phyloP scores from a whole-genome alignment of 345 rosid genomes.

The Brassica juncea region DNA sequence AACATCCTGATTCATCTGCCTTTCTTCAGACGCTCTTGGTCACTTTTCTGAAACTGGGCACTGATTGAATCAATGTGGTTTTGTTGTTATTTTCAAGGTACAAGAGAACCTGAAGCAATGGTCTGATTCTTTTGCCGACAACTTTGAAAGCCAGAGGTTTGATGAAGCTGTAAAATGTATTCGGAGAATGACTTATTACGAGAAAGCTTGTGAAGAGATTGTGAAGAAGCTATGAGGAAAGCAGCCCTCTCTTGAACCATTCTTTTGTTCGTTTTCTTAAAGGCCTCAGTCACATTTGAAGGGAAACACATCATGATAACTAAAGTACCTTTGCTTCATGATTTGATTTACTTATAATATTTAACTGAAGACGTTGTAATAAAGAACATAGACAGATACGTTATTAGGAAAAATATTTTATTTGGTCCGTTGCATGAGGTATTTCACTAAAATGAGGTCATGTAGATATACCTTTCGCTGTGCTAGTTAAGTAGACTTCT shows the following conservation, averaged over 20 bases:
- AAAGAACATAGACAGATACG: slow-evolving; percentile 2
- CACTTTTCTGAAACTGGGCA: neutral
- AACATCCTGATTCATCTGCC: neutral
- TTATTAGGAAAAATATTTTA: neutral
- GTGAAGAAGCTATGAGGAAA: slow-evolving; percentile 63
- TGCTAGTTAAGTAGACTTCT: slow-evolving; percentile 48
- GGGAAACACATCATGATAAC: slow-evolving; percentile 3
- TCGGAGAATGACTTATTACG: slow-evolving; percentile 86
- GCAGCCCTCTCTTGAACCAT: neutral
- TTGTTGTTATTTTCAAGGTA: slow-evolving; percentile 48
- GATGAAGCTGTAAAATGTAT: slow-evolving; percentile 69
- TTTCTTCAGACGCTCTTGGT: slow-evolving; percentile 1
- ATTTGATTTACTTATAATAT: neutral
- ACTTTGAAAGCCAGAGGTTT: slow-evolving; percentile 53
- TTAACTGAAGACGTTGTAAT: slow-evolving; percentile 7
- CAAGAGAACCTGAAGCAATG: slow-evolving; percentile 65
- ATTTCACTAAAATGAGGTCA: slow-evolving; percentile 27
- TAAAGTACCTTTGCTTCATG: slow-evolving; percentile 6
- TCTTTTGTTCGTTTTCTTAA: neutral
- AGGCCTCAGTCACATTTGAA: neutral
- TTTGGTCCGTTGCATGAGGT: neutral
- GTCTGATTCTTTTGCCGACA: slow-evolving; percentile 58
- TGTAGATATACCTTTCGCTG: slow-evolving; percentile 46
- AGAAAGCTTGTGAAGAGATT: slow-evolving; percentile 75
- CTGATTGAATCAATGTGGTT: slow-evolving; percentile 2